Evolutionary conservation across 495 filamentous ascomycete genomes (phyloP).

Genomic region (Trichocladium uniseriatum): DNA sequence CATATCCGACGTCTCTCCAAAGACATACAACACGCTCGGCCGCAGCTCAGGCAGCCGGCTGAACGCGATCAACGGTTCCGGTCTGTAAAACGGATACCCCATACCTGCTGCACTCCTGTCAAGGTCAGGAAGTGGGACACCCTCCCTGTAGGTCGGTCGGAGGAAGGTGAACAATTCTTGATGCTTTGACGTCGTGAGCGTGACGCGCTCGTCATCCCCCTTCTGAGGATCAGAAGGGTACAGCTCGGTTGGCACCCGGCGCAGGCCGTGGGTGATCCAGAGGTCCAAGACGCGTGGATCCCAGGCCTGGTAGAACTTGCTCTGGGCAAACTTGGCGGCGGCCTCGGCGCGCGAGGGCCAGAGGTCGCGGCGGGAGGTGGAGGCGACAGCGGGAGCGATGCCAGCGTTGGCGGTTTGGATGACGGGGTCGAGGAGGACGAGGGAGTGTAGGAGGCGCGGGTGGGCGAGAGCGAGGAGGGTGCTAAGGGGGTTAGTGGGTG

Average conservation of each 20-base stretch:
- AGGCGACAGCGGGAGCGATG: slow-evolving; percentile 19
- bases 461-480: slow-evolving; percentile 55
- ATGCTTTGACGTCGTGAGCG: slow-evolving; percentile 55
- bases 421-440: slow-evolving; percentile 76
- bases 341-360: slow-evolving; percentile 64
- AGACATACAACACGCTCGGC: slow-evolving; percentile 76
- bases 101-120: neutral
- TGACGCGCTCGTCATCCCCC: slow-evolving; percentile 33
- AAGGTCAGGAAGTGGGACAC: slow-evolving; percentile 10
- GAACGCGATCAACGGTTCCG: slow-evolving; percentile 58
- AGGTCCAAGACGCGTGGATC: slow-evolving; percentile 60
- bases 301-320: slow-evolving; percentile 63
- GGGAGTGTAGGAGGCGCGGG: slow-evolving; percentile 66
- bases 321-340: slow-evolving; percentile 46
- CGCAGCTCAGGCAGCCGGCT: slow-evolving; percentile 56
- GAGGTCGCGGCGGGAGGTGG: slow-evolving; percentile 54
- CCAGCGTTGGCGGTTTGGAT: slow-evolving; percentile 34
- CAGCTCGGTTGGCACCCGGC: slow-evolving; percentile 40
- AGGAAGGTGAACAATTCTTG: slow-evolving; percentile 51
- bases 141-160: slow-evolving; percentile 25
- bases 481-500: neutral
- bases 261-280: slow-evolving; percentile 57
- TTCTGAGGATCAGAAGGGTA: slow-evolving; percentile 34
- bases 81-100: slow-evolving; percentile 59
- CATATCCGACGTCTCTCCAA: slow-evolving; percentile 58